Base-by-base conservation (phyloP, 305 asterid species). In the Vinca major region DNA sequence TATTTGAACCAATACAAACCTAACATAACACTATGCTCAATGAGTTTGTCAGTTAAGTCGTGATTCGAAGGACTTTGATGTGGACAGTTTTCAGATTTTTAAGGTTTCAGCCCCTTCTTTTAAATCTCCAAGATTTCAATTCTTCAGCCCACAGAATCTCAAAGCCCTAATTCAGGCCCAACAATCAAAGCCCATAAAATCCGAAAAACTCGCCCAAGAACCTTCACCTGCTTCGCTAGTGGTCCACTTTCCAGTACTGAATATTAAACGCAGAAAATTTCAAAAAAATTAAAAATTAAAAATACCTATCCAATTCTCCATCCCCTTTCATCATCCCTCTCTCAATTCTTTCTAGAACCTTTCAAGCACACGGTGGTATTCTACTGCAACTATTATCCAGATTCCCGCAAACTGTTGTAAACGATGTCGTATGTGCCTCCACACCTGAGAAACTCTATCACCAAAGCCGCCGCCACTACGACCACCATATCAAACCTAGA, bases 361-460 rank as follows among this genome's bases (percentile, higher is more conserved):
- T 49, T 65, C 9, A 21, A 37, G 12, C 3, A 48, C 4, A 41
- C 3, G 3, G 0, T 49, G 21, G 64, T 33, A n/a, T 17, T 12
- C 7, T 52, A 6, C 48, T 70, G 64, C 47, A 37, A 47, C 64
- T 62, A 5, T 37, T 55, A 26, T n/a, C 62, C 43, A 65, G 58
- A 50, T 82, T 85, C 65, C 82, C 73, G 57, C 51, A 72, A 70
- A 72, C 60, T 19, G 48, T 45, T 13, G n/a, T 43, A 49, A 66
- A 77, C 89, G 72, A 89, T 89, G 96, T 88, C 96, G 81, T 89
- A 89, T 74, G 93, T 89, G 14, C 96, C 96, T 74, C 96, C 96
- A 51, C 96, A 89, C 85, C 89, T 89, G 71, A 81, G 96, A 74
- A 84, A 80, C 62, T 85, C 89, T 36, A 50, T 86, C 76, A 36